Percentiles rank a stretch among this genome's conserved stretches.
phyloP scores from a whole-genome alignment of 129 eudicot genomes.

The Apium graveolens region DNA sequence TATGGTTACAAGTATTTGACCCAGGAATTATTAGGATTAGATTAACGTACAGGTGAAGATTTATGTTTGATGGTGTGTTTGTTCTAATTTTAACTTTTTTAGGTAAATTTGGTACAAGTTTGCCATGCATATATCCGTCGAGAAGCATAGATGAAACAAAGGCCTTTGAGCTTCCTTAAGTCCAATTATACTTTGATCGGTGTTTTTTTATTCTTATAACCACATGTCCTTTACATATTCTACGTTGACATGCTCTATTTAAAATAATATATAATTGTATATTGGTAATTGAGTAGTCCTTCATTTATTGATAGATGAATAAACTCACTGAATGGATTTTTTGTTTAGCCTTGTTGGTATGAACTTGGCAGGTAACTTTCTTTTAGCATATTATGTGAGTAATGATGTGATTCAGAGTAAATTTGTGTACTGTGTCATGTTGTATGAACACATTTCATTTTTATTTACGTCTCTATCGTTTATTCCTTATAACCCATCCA shows the following conservation, averaged over 20 bases:
- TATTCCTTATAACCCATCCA: neutral
- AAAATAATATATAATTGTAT: neutral
- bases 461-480: neutral
- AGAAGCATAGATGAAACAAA: neutral
- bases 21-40: neutral
- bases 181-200: neutral
- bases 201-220: neutral
- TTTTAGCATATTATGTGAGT: neutral
- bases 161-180: neutral
- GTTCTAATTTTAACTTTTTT: neutral
- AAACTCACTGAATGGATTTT: too few relatives aligned
- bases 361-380: neutral
- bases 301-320: neutral
- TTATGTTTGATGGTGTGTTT: neutral
- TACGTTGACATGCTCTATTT: neutral
- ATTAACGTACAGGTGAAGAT: neutral
- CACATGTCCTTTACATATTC: neutral
- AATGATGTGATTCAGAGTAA: neutral
- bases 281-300: neutral
- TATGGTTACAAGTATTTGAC: neutral
- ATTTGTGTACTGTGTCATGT: neutral
- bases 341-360: too few relatives aligned
- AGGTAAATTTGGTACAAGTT: neutral
- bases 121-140: neutral
- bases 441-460: neutral